Evolutionary conservation across 2,329 filamentous ascomycete species (phyloP).

Genomic region (Ophiocordyceps unilateralis): DNA sequence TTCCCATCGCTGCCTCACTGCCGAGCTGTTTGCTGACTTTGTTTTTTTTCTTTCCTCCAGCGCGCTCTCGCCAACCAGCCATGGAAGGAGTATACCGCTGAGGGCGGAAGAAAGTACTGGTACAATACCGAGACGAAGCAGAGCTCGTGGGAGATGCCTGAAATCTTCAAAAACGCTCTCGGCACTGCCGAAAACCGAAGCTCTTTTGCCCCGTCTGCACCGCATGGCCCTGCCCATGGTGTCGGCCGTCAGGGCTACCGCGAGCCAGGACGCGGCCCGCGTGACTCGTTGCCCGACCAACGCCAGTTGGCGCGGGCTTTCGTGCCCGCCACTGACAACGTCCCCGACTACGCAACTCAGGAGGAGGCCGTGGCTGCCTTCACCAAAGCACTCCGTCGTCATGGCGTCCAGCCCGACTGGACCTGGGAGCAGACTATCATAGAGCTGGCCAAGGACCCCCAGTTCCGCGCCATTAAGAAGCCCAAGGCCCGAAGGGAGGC

Average conservation of each 20-base stretch:
- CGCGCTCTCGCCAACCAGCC: slow-evolving; percentile 66
- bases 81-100: slow-evolving; percentile 84
- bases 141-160: slow-evolving; percentile 91
- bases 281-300: slow-evolving; percentile 7
- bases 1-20: neutral
- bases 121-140: slow-evolving; percentile 83
- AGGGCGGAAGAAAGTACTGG: slow-evolving; percentile 86
- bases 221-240: slow-evolving; percentile 18
- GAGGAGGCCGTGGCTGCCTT: slow-evolving; percentile 92
- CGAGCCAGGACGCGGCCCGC: slow-evolving; percentile 20
- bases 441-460: slow-evolving; percentile 71
- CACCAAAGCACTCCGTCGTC: slow-evolving; percentile 70
- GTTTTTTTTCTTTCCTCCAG: slow-evolving; percentile 22
- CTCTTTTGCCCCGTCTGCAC: neutral
- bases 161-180: slow-evolving; percentile 59
- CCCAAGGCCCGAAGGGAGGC: slow-evolving; percentile 77
- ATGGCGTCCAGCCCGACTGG: slow-evolving; percentile 80
- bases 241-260: slow-evolving; percentile 18
- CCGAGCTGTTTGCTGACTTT: neutral
- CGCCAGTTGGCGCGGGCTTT: slow-evolving; percentile 30
- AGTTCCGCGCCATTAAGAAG: slow-evolving; percentile 85
- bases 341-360: slow-evolving; percentile 60
- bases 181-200: slow-evolving; percentile 28
- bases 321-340: slow-evolving; percentile 45
- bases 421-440: slow-evolving; percentile 82